A percentile compares a stretch with the other conserved stretches of the same genome.
phyloP scores from a whole-genome alignment of 805 yeast genomes.

The Hanseniaspora lachancei region DNA sequence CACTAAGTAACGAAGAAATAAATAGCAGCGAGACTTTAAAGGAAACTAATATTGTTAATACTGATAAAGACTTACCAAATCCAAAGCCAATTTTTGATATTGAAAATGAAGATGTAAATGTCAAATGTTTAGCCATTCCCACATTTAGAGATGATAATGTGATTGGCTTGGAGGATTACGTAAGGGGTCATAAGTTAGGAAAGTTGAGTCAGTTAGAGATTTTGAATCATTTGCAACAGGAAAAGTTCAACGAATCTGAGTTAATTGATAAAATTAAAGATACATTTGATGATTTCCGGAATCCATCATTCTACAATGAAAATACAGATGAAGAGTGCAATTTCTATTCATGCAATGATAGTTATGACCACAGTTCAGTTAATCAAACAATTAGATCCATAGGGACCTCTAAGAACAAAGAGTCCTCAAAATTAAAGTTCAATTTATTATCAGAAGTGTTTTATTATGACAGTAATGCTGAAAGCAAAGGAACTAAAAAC shows the following conservation, averaged over 20 bases:
- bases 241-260: not conserved
- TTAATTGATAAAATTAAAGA: not conserved
- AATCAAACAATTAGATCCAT: not conserved
- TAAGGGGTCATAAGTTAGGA: not conserved
- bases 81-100: too few relatives aligned
- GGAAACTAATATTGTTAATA: not conserved
- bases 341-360: not conserved
- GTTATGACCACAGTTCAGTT: not conserved
- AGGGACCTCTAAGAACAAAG: not conserved
- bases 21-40: not conserved
- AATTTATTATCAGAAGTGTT: constrained; percentile 8
- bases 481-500: not conserved
- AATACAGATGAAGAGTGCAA: not conserved
- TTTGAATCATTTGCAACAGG: not conserved
- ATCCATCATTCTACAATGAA: not conserved
- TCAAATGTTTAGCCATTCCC: constrained; percentile 4
- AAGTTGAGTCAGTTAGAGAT: not conserved
- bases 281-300: constrained; percentile 2
- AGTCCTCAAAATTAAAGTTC: constrained; percentile 1
- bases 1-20: not conserved
- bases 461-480: not conserved
- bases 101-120: not conserved
- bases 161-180: not conserved
- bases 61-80: not conserved
- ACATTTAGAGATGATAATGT: constrained; percentile 5